Percentiles rank a stretch among this genome's conserved stretches.
Conservation (phyloP, 2,329 filamentous ascomycete genomes). For the Xylaria sp. region DNA sequence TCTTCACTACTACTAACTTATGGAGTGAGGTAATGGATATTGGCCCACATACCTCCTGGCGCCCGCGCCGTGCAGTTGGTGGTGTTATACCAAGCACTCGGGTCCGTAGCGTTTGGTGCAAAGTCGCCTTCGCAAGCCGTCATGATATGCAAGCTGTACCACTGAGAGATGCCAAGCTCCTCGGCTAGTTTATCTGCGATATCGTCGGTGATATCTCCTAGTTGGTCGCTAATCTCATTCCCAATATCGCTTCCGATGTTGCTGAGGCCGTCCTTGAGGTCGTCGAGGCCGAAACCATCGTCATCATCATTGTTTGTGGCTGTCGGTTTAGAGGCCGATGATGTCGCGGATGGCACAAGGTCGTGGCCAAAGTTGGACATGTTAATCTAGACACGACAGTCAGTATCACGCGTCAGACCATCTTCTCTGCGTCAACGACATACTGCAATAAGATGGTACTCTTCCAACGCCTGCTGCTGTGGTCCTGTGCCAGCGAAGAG, state of each 20-base stretch:
- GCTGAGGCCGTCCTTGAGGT: constrained; percentile 26
- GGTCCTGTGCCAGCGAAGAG: constrained; percentile 44
- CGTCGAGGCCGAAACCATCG: constrained; percentile 29
- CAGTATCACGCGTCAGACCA: not conserved
- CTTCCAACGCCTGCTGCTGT: constrained; percentile 40
- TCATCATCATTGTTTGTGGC: constrained; percentile 26
- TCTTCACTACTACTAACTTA: not conserved
- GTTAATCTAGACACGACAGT: constrained; percentile 40
- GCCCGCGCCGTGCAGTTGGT: constrained; percentile 48
- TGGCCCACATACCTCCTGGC: constrained; percentile 41
- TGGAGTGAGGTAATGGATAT: not conserved
- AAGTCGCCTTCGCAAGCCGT: constrained; percentile 50
- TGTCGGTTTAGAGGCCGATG: constrained; percentile 28
- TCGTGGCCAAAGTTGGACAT: constrained; percentile 45
- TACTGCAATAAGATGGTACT: constrained; percentile 44
- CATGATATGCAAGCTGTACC: constrained; percentile 57
- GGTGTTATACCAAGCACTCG: constrained; percentile 44
- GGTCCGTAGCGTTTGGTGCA: constrained; percentile 45
- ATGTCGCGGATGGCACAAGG: constrained; percentile 36
- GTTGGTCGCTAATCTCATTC: constrained; percentile 40
- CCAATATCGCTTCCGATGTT: constrained; percentile 33
- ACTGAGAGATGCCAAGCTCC: constrained; percentile 51
- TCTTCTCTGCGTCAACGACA: constrained; percentile 12
- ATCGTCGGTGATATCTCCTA: constrained; percentile 45
- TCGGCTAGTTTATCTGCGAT: constrained; percentile 45